Percentiles rank a stretch among this genome's conserved stretches.
These are phyloP conservation scores for Wickerhamomyces sp. DNA, from an alignment of 1,139 yeast genomes.

Conservation along the genomic window DNA sequence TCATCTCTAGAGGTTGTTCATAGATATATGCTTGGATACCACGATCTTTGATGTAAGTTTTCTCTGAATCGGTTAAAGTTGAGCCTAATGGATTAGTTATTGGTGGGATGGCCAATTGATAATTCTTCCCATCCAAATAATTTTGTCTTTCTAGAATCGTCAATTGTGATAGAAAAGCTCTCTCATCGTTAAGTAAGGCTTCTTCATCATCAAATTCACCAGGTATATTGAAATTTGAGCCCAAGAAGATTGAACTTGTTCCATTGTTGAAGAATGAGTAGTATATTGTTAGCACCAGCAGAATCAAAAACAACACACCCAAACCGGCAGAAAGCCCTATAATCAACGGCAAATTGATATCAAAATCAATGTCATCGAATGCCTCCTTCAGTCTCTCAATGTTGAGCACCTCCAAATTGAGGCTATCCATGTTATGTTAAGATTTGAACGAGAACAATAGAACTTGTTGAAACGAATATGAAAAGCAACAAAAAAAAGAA, in stretches of 20 bases:
- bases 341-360: conserved; percentile 35
- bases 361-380: conserved; percentile 10
- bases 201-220: conserved; percentile 34
- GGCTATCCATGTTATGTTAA: background rate
- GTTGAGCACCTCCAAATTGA: background rate
- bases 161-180: conserved; percentile 29
- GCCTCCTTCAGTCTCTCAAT: background rate
- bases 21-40: conserved; percentile 45
- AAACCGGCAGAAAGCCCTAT: conserved; percentile 35
- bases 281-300: conserved; percentile 33
- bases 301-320: conserved; percentile 32
- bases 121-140: conserved; percentile 34
- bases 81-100: conserved; percentile 35
- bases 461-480: background rate
- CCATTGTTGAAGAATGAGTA: conserved; percentile 32
- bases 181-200: conserved; percentile 28
- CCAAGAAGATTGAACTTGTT: conserved; percentile 24
- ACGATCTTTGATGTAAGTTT: conserved; percentile 38
- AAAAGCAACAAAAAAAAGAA: background rate
- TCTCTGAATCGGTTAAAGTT: conserved; percentile 32
- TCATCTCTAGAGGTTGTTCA: conserved; percentile 24
- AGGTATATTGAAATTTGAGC: conserved; percentile 32
- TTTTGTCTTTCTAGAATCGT: conserved; percentile 29
- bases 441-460: background rate
- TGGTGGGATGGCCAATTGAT: conserved; percentile 35